A percentile compares a stretch with the other conserved stretches of the same genome.
These are phyloP conservation scores for Phytophthora lateralis DNA, from an alignment of 352 stramenopile genomes.

Conservation along the genomic window DNA sequence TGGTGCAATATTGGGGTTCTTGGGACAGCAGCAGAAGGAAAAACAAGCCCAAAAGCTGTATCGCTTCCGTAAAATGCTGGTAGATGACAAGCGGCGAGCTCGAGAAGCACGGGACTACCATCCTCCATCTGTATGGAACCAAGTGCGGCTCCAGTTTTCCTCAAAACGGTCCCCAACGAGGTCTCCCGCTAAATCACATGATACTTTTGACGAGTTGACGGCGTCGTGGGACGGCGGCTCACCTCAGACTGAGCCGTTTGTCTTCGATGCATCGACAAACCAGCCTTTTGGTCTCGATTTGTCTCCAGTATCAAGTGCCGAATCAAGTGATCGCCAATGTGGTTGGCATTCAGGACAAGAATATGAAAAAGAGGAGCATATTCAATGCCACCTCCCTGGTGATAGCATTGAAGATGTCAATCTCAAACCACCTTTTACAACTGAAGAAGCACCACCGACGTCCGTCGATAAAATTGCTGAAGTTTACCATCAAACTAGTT, in stretches of 20 bases:
- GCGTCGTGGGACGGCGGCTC: slow-evolving; percentile 36
- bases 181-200: slow-evolving; percentile 20
- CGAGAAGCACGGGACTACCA: slow-evolving; percentile 4
- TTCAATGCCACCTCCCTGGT: not conserved
- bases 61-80: slow-evolving; percentile 53
- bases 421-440: not conserved
- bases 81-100: slow-evolving; percentile 28
- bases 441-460: not conserved
- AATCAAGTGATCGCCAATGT: not conserved
- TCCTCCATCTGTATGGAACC: slow-evolving; percentile 26
- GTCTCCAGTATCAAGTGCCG: slow-evolving; percentile 1
- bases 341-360: not conserved
- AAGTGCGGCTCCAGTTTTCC: slow-evolving; percentile 34
- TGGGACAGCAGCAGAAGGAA: slow-evolving; percentile 48
- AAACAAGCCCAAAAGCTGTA: slow-evolving; percentile 45
- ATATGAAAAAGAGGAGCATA: not conserved
- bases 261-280: slow-evolving; percentile 32
- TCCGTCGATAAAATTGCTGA: not conserved
- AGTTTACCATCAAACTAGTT: not conserved
- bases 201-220: slow-evolving; percentile 41
- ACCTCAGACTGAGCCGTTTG: slow-evolving; percentile 14
- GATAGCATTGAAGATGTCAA: not conserved
- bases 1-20: slow-evolving; percentile 50
- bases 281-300: slow-evolving; percentile 17
- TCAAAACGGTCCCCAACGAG: slow-evolving; percentile 6